phyloP scores from a whole-genome alignment of 2,329 filamentous ascomycete genomes.

The Aspergillus carbonarius region DNA sequence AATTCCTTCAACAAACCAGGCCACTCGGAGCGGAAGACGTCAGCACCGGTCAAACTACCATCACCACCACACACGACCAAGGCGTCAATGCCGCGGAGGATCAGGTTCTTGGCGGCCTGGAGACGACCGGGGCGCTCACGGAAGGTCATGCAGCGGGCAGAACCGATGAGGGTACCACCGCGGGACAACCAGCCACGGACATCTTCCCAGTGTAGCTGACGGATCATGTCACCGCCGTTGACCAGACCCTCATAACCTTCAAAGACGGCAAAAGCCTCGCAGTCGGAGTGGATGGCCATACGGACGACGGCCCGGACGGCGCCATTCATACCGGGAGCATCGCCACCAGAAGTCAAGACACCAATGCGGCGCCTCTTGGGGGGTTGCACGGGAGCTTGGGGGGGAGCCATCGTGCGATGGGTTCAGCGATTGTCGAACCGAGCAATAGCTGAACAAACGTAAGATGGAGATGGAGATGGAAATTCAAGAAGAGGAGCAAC shows the following conservation, averaged over 20 bases:
- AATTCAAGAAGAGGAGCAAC: slow-evolving; percentile 3
- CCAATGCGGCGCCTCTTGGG: slow-evolving; percentile 67
- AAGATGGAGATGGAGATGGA: slow-evolving; percentile 6
- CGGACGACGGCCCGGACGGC: slow-evolving; percentile 87
- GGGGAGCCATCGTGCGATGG: slow-evolving; percentile 18
- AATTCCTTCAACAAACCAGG: slow-evolving; percentile 83
- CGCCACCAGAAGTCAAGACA: slow-evolving; percentile 91
- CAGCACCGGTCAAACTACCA: slow-evolving; percentile 91
- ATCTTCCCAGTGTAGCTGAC: slow-evolving; percentile 85
- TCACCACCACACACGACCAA: slow-evolving; percentile 97
- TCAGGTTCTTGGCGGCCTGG: slow-evolving; percentile 88
- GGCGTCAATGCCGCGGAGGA: slow-evolving; percentile 88
- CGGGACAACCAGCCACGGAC: slow-evolving; percentile 92
- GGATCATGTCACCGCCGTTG: slow-evolving; percentile 82
- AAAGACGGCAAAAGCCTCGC: slow-evolving; percentile 77
- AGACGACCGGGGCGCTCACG: slow-evolving; percentile 83
- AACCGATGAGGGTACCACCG: slow-evolving; percentile 93
- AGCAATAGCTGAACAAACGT: slow-evolving; percentile 9
- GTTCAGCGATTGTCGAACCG: slow-evolving; percentile 1
- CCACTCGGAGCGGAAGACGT: slow-evolving; percentile 92
- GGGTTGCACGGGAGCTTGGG: slow-evolving; percentile 19
- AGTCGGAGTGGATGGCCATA: slow-evolving; percentile 81
- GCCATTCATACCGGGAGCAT: slow-evolving; percentile 93
- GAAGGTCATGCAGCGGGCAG: slow-evolving; percentile 88
- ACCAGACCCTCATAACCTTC: slow-evolving; percentile 97